Base-by-base conservation (phyloP, 306 rosid species). In the Oemleria cerasiformis region DNA sequence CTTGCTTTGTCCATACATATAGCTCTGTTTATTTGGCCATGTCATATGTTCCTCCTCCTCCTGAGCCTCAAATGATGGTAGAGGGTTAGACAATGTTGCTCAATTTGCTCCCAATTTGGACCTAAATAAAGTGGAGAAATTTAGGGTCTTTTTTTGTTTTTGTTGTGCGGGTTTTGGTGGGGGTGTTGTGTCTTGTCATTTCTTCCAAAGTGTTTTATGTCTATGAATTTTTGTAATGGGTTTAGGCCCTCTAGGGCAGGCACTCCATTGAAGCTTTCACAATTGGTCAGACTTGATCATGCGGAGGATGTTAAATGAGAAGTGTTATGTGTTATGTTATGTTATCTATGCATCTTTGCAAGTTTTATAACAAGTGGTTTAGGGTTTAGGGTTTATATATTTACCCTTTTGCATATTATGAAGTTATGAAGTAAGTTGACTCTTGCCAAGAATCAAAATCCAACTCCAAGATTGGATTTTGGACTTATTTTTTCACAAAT, bases 1-100 rank as follows among this genome's bases (percentile, higher is more conserved):
- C 53, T 68, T 66, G 80, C 39, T 71, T 43, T 23, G 39, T 69
- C 21, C 85, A 78, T 72, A 72, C 71, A 12, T 72, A 34, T 45
- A 73, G 85, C 58, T 59, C 85, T 3, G 81, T 84, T 20, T 72
- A 78, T 76, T 50, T 84, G 53, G 85, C 41, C 19, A 58, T 84
- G 44, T 71, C 79, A 15, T 75, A 45, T 65, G 40, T 30, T 69
- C 82, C 75, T 65, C 43, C 23, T 1, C 43, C 15, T 9, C 7
- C 30, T 25, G n/a, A 19, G n/a, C 15, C 53, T 48, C 53, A 11
- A 13, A 48, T 48, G 16, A 48, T 43, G 6, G 13, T 48, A 48
- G 17, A 48, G 20, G 54, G 15, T 49, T 16, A 13, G 15, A 49
- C 15, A 49, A 49, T 13, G 54, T 58, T 58, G 63, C 41, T 17